These are phyloP conservation scores for Ceraceosorus bombacis DNA, from an alignment of 1,284 basidiomycete species.

Conservation along the genomic window DNA sequence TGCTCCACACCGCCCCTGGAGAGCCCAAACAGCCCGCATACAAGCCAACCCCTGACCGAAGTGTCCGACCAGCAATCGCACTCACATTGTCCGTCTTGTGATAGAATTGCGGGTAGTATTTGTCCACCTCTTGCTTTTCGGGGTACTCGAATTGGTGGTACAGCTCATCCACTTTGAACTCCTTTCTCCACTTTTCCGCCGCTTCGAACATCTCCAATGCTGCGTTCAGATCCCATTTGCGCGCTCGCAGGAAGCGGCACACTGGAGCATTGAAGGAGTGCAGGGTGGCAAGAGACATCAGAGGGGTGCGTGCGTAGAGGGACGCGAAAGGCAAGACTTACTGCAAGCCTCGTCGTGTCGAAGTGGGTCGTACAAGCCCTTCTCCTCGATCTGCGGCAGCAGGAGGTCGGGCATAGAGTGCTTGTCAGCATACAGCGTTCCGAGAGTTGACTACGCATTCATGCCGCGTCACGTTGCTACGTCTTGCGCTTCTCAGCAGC, in stretches of 20 bases:
- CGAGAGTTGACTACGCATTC: too few species aligned
- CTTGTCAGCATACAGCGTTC: too few species aligned
- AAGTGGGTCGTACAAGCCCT: slow-evolving; percentile 39
- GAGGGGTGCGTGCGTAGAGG: neutral
- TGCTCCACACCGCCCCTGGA: neutral
- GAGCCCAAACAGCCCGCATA: neutral
- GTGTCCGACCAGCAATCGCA: neutral
- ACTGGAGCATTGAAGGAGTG: slow-evolving; percentile 12
- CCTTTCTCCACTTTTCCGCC: slow-evolving; percentile 83
- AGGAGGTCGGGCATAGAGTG: neutral
- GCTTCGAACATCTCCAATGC: slow-evolving; percentile 76
- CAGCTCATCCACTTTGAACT: slow-evolving; percentile 80
- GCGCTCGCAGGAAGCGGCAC: slow-evolving; percentile 69
- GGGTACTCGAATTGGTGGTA: slow-evolving; percentile 77
- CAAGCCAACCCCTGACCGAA: neutral
- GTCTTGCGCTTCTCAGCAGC: too few species aligned
- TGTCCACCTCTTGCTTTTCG: slow-evolving; percentile 74
- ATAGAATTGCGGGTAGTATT: slow-evolving; percentile 89
- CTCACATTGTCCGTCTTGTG: slow-evolving; percentile 86
- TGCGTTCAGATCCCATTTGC: slow-evolving; percentile 78
- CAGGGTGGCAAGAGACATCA: neutral
- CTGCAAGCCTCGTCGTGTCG: slow-evolving; percentile 45
- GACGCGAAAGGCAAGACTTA: slow-evolving; percentile 9
- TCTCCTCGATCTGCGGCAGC: slow-evolving; percentile 27
- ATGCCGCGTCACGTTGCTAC: too few species aligned